These are phyloP conservation scores for Backusella circina DNA, from an alignment of 192 early-diverging fungal genomes.

Conservation along the genomic window DNA sequence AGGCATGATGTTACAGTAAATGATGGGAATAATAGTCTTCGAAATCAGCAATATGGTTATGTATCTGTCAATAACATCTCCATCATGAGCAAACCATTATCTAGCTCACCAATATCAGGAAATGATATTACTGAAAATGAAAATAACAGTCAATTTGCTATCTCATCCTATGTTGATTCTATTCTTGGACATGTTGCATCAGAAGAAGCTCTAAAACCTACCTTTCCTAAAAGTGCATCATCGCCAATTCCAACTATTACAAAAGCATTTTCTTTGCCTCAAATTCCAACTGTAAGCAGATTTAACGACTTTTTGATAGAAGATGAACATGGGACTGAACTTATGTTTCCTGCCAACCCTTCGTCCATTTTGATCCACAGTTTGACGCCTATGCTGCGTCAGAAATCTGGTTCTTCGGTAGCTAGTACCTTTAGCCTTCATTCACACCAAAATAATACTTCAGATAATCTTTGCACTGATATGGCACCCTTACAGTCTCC, in stretches of 20 bases:
- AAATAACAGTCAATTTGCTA: neutral
- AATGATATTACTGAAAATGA: neutral
- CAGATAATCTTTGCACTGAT: neutral
- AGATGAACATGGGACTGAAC: slow-evolving; percentile 11
- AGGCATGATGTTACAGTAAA: neutral
- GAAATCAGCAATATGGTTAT: neutral
- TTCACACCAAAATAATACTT: neutral
- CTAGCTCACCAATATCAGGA: neutral
- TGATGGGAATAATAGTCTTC: neutral
- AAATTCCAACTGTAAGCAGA: slow-evolving; percentile 17
- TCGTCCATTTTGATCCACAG: slow-evolving; percentile 8
- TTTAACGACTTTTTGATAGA: slow-evolving; percentile 15
- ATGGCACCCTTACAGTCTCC: neutral
- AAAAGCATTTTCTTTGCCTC: slow-evolving; percentile 11
- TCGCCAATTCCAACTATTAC: neutral
- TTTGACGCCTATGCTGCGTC: neutral
- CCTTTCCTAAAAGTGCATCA: neutral
- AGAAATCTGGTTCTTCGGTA: slow-evolving; percentile 3
- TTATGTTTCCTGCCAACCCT: slow-evolving; percentile 15
- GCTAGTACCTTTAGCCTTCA: neutral
- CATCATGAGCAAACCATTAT: slow-evolving; percentile 4
- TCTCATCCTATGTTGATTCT: slow-evolving; percentile 3
- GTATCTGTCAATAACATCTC: neutral
- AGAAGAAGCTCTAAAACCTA: neutral
- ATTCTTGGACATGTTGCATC: neutral